Conservation (phyloP, 192 early-diverging fungal species). For the Chytriomyces hyalinus region DNA sequence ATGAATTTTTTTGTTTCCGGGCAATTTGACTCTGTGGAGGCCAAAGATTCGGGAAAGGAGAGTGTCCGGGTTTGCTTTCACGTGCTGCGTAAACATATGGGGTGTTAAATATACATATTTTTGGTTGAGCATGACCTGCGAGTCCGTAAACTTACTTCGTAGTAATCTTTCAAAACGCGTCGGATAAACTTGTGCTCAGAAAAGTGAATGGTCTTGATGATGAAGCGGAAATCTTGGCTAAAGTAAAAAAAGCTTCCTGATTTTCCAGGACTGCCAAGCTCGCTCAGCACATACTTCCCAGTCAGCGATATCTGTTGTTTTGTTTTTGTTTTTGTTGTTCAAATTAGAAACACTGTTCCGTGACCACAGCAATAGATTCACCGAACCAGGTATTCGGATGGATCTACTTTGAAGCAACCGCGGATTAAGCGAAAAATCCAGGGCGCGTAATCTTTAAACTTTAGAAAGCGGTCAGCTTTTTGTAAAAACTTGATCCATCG, state of each 20-base stretch:
- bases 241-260: constrained; percentile 98
- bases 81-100: constrained; percentile 56
- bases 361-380: not conserved
- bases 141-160: constrained; percentile 59
- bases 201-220: constrained; percentile 98
- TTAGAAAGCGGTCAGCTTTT: not conserved
- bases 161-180: constrained; percentile 85
- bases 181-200: constrained; percentile 94
- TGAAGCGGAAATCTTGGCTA: constrained; percentile 96
- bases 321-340: not conserved
- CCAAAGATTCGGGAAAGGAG: constrained; percentile 94
- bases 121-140: not conserved
- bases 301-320: constrained; percentile 90
- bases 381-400: constrained; percentile 89
- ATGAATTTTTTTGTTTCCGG: constrained; percentile 91
- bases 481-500: not conserved
- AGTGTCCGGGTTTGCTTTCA: constrained; percentile 87
- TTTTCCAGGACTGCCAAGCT: constrained; percentile 93
- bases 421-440: constrained; percentile 94
- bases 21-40: constrained; percentile 93
- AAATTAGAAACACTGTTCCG: not conserved
- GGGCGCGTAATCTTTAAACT: constrained; percentile 98
- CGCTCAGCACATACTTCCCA: constrained; percentile 94
- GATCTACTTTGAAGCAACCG: constrained; percentile 85
- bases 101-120: not conserved